Conservation (phyloP, 2,329 filamentous ascomycete genomes). For the Conoideocrella luteorostrata region DNA sequence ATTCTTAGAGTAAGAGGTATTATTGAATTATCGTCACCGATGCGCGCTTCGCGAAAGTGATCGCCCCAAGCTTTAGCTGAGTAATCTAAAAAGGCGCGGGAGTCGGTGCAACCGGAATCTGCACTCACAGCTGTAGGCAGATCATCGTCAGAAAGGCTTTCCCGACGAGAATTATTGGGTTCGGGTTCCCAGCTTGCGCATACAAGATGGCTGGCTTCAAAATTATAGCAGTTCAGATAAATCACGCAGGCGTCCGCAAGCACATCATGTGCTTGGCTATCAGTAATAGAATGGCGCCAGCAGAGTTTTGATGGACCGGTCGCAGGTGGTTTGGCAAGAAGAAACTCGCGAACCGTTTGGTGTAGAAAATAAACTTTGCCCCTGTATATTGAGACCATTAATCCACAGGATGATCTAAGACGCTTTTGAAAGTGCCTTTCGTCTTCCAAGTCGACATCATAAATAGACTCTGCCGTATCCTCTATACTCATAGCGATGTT, state of each 20-base stretch:
- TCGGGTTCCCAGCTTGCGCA: no score
- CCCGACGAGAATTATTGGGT: no score
- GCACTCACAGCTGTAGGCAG: no score
- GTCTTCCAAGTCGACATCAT: background rate
- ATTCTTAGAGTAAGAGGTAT: no score
- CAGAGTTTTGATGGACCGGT: constrained; percentile 2
- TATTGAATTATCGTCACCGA: no score
- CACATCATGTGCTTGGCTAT: background rate
- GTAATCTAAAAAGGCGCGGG: no score
- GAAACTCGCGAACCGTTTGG: constrained; percentile 26
- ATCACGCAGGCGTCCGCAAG: background rate
- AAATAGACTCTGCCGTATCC: background rate
- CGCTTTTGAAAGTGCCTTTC: constrained; percentile 12
- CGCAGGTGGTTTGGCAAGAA: constrained; percentile 13
- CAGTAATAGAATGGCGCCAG: background rate
- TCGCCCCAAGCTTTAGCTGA: no score
- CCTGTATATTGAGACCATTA: constrained; percentile 22
- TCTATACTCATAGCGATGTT: background rate
- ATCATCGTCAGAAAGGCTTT: no score
- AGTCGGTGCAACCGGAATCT: no score
- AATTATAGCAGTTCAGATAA: background rate
- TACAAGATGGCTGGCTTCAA: no score
- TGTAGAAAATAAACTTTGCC: no score
- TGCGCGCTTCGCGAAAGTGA: no score
- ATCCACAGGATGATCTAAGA: constrained; percentile 19